A percentile compares a stretch with the other conserved stretches of the same genome.
Evolutionary conservation across 805 yeast species (phyloP).

Genomic region (Pichia sporocuriosa): DNA sequence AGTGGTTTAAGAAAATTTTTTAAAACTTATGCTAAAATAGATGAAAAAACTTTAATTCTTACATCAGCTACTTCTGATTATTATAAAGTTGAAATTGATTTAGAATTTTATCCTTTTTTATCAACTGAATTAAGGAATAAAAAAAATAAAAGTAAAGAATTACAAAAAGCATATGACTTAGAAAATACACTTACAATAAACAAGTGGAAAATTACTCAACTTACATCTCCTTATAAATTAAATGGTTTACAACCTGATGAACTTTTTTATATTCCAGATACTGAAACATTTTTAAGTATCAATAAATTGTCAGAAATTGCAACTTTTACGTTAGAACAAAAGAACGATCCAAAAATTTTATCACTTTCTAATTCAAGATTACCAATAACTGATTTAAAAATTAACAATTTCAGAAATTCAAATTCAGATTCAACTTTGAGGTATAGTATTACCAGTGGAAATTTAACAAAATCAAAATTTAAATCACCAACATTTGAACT

Average conservation of each 20-base stretch:
- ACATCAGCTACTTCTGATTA: constrained; percentile 1
- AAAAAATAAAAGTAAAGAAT: background rate
- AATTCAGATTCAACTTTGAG: too few species aligned
- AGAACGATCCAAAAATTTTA: background rate
- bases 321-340: background rate
- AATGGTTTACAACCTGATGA: background rate
- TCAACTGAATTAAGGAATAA: background rate
- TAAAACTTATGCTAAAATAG: constrained; percentile 1
- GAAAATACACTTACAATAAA: background rate
- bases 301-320: constrained; percentile 1
- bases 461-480: background rate
- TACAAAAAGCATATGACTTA: background rate
- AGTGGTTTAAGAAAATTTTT: constrained; percentile 7
- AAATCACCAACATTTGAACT: constrained; percentile 3
- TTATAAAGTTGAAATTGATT: background rate
- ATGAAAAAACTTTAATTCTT: background rate
- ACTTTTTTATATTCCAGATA: background rate
- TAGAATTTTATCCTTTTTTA: background rate
- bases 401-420: background rate
- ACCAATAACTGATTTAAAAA: background rate
- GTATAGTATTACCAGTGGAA: background rate
- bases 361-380: background rate
- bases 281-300: background rate
- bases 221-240: background rate
- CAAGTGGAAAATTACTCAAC: constrained; percentile 1